Evolutionary conservation across 768 basidiomycete species (phyloP), one percentile per base, ranked within the genome.

Genomic region (Serendipita vermifera): DNA sequence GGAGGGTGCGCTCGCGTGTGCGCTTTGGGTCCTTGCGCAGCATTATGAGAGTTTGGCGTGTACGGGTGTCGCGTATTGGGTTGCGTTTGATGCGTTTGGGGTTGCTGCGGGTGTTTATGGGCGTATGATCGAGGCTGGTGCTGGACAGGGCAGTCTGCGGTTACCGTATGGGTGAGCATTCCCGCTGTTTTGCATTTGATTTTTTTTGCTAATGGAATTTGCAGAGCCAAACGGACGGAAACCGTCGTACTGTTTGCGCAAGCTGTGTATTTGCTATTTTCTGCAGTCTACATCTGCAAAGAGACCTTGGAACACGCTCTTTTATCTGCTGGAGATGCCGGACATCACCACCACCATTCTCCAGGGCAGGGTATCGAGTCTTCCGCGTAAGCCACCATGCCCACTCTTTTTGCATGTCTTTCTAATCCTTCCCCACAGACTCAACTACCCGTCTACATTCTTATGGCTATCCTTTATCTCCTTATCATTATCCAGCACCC

Each of bases 261-360:
- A 64, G 80, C 82, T 7, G 87, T 99, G 11, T 98, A 96, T 68
- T 74, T 99, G 56, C 81, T 94, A 73, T 99, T 98, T 66, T 81
- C 91, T 0, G 82, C 89, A 0, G 85, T 97, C 2, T 99, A 98
- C 70, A 85, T 98, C 15, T 92, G 90, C 64, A 98, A 99, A 65
- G 96, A 99, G 74, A 87, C 92, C 0, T 75, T 98, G 3, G 94
- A 99, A 69, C 92, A 94, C 69, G 68, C 96, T 36, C 67, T 99
- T 14, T 73, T 97, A 38, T 81, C 82, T 43, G 77, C 79, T 5
- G 62, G 61, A 11, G 85, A 80, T 15, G 68, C 67, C 9, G 66
- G 63, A 26, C 68, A 69, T 60, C 85, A 87, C 62, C 83, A 84
- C 64, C 75, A 76, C 6, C 77, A 79, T 35, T 81, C 46, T 9